phyloP scores from a whole-genome alignment of 1,139 yeast genomes.

The Scheffersomyces titani region DNA sequence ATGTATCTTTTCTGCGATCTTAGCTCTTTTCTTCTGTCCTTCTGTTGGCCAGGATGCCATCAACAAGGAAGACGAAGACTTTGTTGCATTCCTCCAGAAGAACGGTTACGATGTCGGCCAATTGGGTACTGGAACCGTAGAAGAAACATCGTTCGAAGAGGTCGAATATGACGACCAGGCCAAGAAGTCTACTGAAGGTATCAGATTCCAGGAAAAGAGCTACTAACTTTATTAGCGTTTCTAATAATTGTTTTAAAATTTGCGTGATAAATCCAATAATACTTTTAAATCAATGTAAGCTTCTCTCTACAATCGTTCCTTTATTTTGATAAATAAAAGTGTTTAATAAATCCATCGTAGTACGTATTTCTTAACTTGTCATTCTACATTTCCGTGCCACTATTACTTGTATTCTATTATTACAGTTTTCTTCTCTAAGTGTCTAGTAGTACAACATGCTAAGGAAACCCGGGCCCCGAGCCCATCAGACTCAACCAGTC shows the following conservation, averaged over 20 bases:
- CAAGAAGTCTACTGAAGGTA: not conserved
- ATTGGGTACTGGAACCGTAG: conserved; percentile 40
- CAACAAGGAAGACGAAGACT: conserved; percentile 71
- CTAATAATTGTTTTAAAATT: not conserved
- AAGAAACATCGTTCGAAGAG: conserved; percentile 9
- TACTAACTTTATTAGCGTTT: too few species aligned
- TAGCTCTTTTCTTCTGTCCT: conserved; percentile 76
- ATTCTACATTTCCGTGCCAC: not conserved
- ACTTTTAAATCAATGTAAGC: not conserved
- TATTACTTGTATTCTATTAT: not conserved
- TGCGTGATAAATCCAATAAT: not conserved
- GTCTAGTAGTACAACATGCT: not conserved
- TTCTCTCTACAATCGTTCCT: not conserved
- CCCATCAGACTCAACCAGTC: conserved; percentile 44
- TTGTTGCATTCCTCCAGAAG: conserved; percentile 59
- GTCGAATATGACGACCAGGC: not conserved
- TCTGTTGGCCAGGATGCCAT: conserved; percentile 82
- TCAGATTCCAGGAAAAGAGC: not conserved
- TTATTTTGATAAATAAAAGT: too few species aligned
- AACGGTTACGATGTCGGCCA: conserved; percentile 60
- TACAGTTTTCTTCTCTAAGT: not conserved
- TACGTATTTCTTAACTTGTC: not conserved
- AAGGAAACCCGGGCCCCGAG: conserved; percentile 36
- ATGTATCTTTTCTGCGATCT: conserved; percentile 69
- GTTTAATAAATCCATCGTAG: not conserved